A percentile compares a stretch with the other conserved stretches of the same genome.
These are phyloP conservation scores for Quercus aquifolioides DNA, from an alignment of 306 rosid species.

Conservation along the genomic window DNA sequence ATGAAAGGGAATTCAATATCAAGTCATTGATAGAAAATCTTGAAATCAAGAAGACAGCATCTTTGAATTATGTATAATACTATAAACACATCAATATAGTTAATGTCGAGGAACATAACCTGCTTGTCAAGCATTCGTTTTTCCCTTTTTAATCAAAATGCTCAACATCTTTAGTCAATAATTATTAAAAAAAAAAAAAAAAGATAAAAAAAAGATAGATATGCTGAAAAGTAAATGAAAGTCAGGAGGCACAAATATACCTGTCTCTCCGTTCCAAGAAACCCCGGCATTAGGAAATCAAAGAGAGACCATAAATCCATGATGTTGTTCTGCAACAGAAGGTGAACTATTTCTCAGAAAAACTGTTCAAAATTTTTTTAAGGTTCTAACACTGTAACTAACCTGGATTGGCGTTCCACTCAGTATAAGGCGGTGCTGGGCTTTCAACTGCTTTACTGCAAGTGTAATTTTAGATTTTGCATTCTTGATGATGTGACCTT, in stretches of 20 bases:
- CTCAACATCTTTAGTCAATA: background rate
- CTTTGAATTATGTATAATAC: background rate
- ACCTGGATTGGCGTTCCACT: constrained; percentile 99
- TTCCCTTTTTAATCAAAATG: background rate
- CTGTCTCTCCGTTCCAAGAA: constrained; percentile 99
- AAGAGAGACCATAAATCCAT: constrained; percentile 99
- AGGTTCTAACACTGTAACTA: constrained; percentile 23
- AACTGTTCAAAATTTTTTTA: background rate
- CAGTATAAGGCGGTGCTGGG: constrained; percentile 88
- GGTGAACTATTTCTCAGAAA: constrained; percentile 21
- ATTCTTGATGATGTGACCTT: constrained; percentile 94
- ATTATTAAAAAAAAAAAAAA: no score
- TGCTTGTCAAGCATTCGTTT: background rate
- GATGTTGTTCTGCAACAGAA: constrained; percentile 80
- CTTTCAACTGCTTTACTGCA: constrained; percentile 90
- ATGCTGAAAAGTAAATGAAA: background rate
- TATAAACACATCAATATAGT: background rate
- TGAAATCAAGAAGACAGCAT: background rate
- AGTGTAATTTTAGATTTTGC: constrained; percentile 90
- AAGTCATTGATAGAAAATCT: background rate
- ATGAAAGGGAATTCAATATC: background rate
- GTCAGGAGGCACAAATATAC: constrained; percentile 32
- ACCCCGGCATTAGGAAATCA: constrained; percentile 98
- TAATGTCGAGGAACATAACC: background rate
- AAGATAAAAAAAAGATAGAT: background rate